A percentile compares a stretch with the other conserved stretches of the same genome.
Evolutionary conservation across 768 basidiomycete genomes (phyloP).

Genomic region (Lyophyllum atratum): DNA sequence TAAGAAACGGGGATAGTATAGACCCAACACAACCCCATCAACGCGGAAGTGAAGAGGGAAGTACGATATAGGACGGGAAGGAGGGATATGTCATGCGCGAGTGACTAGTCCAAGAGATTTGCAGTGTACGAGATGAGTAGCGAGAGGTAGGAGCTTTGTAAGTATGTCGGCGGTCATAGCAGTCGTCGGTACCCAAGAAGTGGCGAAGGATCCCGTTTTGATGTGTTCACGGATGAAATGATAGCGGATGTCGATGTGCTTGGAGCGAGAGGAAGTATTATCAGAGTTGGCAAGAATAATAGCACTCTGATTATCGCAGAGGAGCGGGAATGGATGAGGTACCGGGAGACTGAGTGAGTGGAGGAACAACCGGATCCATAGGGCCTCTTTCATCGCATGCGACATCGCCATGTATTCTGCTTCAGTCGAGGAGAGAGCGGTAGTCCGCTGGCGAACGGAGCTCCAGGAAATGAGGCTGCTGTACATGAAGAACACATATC

Average conservation of each 20-base stretch:
- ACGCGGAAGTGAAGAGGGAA: background rate
- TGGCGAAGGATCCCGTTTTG: slow-evolving; percentile 11
- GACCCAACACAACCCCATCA: background rate
- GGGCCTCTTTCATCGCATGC: background rate
- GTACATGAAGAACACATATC: background rate
- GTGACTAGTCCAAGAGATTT: slow-evolving; percentile 10
- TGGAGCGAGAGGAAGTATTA: slow-evolving; percentile 26
- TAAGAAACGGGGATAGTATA: background rate
- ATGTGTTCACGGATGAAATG: slow-evolving; percentile 38
- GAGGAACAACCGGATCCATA: slow-evolving; percentile 16
- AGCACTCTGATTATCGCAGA: slow-evolving; percentile 21
- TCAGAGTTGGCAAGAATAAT: slow-evolving; percentile 16
- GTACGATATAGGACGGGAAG: background rate
- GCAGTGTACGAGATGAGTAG: slow-evolving; percentile 15
- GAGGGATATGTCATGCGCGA: background rate
- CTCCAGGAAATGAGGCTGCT: background rate
- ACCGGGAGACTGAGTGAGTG: slow-evolving; percentile 3
- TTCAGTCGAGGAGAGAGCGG: background rate
- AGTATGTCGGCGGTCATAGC: slow-evolving; percentile 41
- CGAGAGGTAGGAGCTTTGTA: slow-evolving; percentile 33
- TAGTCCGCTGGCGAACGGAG: background rate
- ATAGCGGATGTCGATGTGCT: slow-evolving; percentile 19
- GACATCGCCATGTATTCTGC: background rate
- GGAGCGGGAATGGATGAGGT: slow-evolving; percentile 18
- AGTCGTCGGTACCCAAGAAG: slow-evolving; percentile 30